Evolutionary conservation across 805 yeast genomes (phyloP), one percentile per base, ranked within the genome.

Genomic region (Candida parachauliodes): DNA sequence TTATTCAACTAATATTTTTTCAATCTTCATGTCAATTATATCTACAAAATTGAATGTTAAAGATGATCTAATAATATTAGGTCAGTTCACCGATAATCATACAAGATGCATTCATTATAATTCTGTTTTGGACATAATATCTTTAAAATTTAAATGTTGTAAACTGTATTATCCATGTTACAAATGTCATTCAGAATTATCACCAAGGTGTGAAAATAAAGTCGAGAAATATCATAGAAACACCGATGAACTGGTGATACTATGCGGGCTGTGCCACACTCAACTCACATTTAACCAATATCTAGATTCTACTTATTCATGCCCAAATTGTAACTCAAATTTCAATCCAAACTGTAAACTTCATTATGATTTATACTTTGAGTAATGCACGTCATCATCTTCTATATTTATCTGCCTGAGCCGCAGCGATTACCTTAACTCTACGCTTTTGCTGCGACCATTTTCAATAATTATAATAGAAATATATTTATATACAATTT

Each of bases 41-140:
- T 20, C 25, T 8, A 33, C 24, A 17, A 18, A 25, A 25, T 17
- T n/a, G 19, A 14, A n/a, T 9, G 16, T 33, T 16, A 17, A 14
- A 12, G 5, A 20, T 10, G 31, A 16, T 15, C 14, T 3, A 15
- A 20, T 22, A 8, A 10, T 23, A 9, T 16, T 22, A 3, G 48
- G 48, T 4, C 39, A 33, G 19, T 14, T 41, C 21, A 29, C 55
- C 3, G 72, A 67, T 45, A 17, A 33, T 7, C 39, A 59, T 17
- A 67, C 72, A 3, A 42, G 73, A 16, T 68, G 73, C 35, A 24
- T 32, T 5, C 73, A 68, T 52, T 67, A 66, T 45, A 58, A 62
- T 35, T 42, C 54, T 29, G 35, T 27, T 3, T 49, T 60, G 2
- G 73, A 68, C 44, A 51, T 68, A 8, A 60, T 68, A 3, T 72